Percentiles rank a stretch among this genome's conserved stretches.
Evolutionary conservation across 495 filamentous ascomycete genomes (phyloP).

Genomic region (Cercophora sp.): DNA sequence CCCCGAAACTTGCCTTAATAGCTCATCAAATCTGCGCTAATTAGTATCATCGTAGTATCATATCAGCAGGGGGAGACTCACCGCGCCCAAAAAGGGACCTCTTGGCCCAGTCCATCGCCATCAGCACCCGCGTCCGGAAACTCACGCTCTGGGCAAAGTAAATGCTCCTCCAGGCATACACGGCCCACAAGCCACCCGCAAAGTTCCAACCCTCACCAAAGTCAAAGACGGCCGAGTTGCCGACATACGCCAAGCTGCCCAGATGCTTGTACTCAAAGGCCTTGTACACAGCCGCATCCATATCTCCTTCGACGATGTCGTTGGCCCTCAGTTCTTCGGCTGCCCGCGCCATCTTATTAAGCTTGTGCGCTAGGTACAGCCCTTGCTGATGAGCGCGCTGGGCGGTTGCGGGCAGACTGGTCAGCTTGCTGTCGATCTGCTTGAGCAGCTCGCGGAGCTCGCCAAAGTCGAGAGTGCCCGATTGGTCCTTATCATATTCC

Average conservation of each 20-base stretch:
- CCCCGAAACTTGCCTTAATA: too few relatives aligned
- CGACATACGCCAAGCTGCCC: slow-evolving; percentile 90
- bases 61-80: slow-evolving; percentile 43
- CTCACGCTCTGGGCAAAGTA: slow-evolving; percentile 99
- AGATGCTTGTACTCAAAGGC: slow-evolving; percentile 94
- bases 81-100: slow-evolving; percentile 92
- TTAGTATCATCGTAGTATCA: slow-evolving; percentile 27
- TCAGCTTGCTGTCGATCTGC: slow-evolving; percentile 89
- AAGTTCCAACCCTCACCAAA: slow-evolving; percentile 67
- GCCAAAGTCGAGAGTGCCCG: slow-evolving; percentile 87
- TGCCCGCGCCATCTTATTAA: slow-evolving; percentile 84
- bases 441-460: slow-evolving; percentile 83
- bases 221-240: slow-evolving; percentile 95
- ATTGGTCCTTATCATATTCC: slow-evolving; percentile 87
- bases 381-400: slow-evolving; percentile 98
- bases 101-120: slow-evolving; percentile 99
- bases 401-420: slow-evolving; percentile 82
- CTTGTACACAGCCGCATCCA: slow-evolving; percentile 91
- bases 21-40: slow-evolving; percentile 60
- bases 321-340: slow-evolving; percentile 74
- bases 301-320: slow-evolving; percentile 78
- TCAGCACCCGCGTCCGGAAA: slow-evolving; percentile 76
- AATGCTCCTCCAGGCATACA: slow-evolving; percentile 94
- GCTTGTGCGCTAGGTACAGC: slow-evolving; percentile 85
- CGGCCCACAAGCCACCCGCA: slow-evolving; percentile 81